These are phyloP conservation scores for Periconia digitata DNA, from an alignment of 2,329 filamentous ascomycete genomes.

Conservation along the genomic window DNA sequence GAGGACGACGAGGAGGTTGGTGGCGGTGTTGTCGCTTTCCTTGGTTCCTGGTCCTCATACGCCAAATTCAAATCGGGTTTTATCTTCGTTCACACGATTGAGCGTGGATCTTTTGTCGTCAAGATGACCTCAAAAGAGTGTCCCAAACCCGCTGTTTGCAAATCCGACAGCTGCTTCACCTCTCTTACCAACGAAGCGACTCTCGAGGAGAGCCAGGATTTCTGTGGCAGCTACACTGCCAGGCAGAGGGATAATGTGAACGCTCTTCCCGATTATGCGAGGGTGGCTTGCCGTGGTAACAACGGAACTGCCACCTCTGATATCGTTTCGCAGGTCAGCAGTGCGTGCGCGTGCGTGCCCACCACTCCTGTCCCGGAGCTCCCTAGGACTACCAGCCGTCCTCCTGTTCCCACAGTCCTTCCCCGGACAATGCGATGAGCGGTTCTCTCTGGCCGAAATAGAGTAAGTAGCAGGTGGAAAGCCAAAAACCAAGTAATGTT, in stretches of 20 bases:
- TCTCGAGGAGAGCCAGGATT: slow-evolving; percentile 17
- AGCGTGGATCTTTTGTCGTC: slow-evolving; percentile 36
- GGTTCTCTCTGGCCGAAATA: too few species aligned
- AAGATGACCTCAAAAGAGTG: slow-evolving; percentile 30
- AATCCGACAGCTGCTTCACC: slow-evolving; percentile 18
- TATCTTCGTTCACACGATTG: slow-evolving; percentile 41
- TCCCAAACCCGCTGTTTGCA: slow-evolving; percentile 23
- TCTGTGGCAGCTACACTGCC: slow-evolving; percentile 20
- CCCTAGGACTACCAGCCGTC: slow-evolving; percentile 24
- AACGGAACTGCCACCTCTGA: background rate
- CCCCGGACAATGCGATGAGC: slow-evolving; percentile 1
- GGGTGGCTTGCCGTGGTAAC: slow-evolving; percentile 15
- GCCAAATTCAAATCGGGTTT: slow-evolving; percentile 35
- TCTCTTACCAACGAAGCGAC: slow-evolving; percentile 22
- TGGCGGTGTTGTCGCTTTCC: slow-evolving; percentile 41
- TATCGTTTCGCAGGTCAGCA: slow-evolving; percentile 24
- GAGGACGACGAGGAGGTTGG: slow-evolving; percentile 41
- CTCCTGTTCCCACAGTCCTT: slow-evolving; percentile 27
- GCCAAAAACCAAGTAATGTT: too few species aligned
- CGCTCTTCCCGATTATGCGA: slow-evolving; percentile 19
- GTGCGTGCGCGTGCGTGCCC: slow-evolving; percentile 26
- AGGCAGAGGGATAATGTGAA: slow-evolving; percentile 18
- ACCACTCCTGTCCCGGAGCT: slow-evolving; percentile 24
- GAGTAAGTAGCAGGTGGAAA: too few species aligned
- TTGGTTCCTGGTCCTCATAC: slow-evolving; percentile 45